Conservation (phyloP, 2,329 filamentous ascomycete species). For the Epichloe brachyelytri region DNA sequence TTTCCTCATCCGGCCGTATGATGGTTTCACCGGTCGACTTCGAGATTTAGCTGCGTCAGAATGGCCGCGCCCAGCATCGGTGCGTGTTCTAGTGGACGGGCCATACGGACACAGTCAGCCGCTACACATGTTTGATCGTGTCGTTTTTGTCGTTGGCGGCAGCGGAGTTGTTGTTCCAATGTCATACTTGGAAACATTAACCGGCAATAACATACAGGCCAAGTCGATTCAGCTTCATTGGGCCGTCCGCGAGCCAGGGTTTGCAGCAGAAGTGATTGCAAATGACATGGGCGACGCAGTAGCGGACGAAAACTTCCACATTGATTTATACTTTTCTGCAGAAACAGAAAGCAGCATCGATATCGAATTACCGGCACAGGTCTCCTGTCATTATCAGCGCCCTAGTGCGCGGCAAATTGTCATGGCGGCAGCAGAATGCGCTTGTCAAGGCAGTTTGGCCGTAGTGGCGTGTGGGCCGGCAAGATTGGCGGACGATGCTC, state of each 20-base stretch:
- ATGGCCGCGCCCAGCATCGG: slow-evolving; percentile 13
- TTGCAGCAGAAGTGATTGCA: slow-evolving; percentile 22
- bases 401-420: slow-evolving; percentile 23
- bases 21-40: slow-evolving; percentile 29
- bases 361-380: slow-evolving; percentile 8
- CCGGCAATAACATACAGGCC: slow-evolving; percentile 6
- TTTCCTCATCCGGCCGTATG: slow-evolving; percentile 33
- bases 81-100: slow-evolving; percentile 30
- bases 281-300: slow-evolving; percentile 20
- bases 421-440: slow-evolving; percentile 11
- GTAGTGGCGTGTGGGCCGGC: slow-evolving; percentile 32
- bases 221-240: slow-evolving; percentile 25
- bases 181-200: slow-evolving; percentile 22
- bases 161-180: slow-evolving; percentile 31
- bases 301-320: slow-evolving; percentile 15
- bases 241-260: slow-evolving; percentile 28
- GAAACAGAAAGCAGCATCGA: slow-evolving; percentile 5
- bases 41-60: slow-evolving; percentile 15
- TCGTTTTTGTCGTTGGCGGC: slow-evolving; percentile 32
- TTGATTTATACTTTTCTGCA: slow-evolving; percentile 25
- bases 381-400: slow-evolving; percentile 14
- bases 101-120: slow-evolving; percentile 30
- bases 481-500: slow-evolving; percentile 30
- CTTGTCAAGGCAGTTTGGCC: slow-evolving; percentile 18
- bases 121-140: slow-evolving; percentile 23